Conservation (phyloP, 164 flowering plant species). For the Malania oleifera region DNA sequence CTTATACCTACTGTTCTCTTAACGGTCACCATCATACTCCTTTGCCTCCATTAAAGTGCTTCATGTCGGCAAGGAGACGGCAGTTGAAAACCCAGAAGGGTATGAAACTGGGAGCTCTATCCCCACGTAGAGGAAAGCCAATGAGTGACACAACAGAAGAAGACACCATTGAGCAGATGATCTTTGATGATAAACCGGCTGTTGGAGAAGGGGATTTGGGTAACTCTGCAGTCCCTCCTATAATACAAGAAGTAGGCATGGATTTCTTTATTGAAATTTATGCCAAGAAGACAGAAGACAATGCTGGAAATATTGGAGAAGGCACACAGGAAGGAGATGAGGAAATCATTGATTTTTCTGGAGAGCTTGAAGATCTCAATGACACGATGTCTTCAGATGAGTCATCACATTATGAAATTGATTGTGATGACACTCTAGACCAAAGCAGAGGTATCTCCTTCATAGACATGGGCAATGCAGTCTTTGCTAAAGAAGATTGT, state of each 20-base stretch:
- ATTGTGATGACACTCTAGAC: constrained; percentile 17
- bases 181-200: constrained; percentile 7
- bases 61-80: constrained; percentile 43
- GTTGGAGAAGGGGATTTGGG: constrained; percentile 5
- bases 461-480: not conserved
- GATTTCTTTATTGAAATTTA: constrained; percentile 41
- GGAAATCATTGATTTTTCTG: constrained; percentile 4
- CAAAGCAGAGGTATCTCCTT: not conserved
- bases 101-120: constrained; percentile 24
- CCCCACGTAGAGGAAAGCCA: constrained; percentile 14
- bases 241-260: constrained; percentile 12
- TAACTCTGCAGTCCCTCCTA: constrained; percentile 3
- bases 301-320: constrained; percentile 2
- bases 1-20: constrained; percentile 65
- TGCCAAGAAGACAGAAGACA: constrained; percentile 17
- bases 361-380: not conserved
- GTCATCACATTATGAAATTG: constrained; percentile 19
- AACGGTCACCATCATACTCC: constrained; percentile 51
- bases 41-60: constrained; percentile 51
- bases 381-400: constrained; percentile 7
- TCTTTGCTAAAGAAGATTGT: not conserved
- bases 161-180: not conserved
- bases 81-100: constrained; percentile 38
- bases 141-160: constrained; percentile 7
- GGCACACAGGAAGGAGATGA: not conserved